Evolutionary conservation across 306 rosid genomes (phyloP).

Genomic region (Quercus wislizeni): DNA sequence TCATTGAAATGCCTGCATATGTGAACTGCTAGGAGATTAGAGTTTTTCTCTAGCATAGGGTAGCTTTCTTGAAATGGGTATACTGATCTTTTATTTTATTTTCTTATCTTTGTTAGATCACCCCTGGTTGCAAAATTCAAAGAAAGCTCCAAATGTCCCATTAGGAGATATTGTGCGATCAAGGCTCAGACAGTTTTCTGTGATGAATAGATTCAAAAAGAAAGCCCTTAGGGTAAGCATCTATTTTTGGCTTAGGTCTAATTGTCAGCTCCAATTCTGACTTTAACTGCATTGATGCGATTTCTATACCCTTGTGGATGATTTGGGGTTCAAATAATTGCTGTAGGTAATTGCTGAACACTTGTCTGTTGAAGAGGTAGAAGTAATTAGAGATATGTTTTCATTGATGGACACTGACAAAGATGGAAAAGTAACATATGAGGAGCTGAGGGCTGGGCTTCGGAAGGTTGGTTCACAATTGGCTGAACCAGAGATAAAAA

Average conservation of each 20-base stretch:
- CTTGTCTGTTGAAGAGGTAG: conserved; percentile 94
- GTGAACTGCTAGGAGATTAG: neutral
- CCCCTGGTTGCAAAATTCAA: conserved; percentile 94
- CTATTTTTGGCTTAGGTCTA: conserved; percentile 20
- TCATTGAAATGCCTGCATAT: neutral
- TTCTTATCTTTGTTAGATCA: conserved; percentile 55
- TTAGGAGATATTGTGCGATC: conserved; percentile 93
- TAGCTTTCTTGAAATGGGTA: neutral
- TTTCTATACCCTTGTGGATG: conserved; percentile 1
- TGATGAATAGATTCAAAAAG: conserved; percentile 98
- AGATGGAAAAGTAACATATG: conserved; percentile 85
- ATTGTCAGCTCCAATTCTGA: conserved; percentile 20
- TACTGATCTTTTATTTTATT: conserved; percentile 13
- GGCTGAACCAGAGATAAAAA: conserved; percentile 96
- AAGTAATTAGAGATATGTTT: conserved; percentile 97
- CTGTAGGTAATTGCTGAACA: conserved; percentile 95
- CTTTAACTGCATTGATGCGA: conserved; percentile 2
- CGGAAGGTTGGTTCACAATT: conserved; percentile 93
- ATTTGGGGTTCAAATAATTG: conserved; percentile 27
- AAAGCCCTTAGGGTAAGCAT: conserved; percentile 88
- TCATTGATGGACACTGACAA: conserved; percentile 90
- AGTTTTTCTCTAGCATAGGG: conserved; percentile 7
- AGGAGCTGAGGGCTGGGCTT: conserved; percentile 85
- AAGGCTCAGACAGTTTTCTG: conserved; percentile 94
- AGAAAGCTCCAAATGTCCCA: conserved; percentile 95